phyloP scores from a whole-genome alignment of 225 moss, liverwort and hornwort species.

The Takakia lepidozioides region DNA sequence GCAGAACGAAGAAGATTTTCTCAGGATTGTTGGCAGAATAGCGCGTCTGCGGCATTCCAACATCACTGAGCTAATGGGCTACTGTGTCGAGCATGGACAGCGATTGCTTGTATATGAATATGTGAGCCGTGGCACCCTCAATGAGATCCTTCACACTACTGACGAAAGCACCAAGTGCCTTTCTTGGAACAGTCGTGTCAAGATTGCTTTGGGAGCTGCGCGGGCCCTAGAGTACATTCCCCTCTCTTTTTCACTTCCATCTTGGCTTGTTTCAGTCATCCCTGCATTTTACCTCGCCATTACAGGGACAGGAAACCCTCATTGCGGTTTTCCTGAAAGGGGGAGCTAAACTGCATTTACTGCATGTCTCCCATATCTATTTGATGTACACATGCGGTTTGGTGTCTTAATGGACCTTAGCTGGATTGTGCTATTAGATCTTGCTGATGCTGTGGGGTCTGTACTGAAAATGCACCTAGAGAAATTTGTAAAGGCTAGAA shows the following conservation, averaged over 20 bases:
- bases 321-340: background rate
- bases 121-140: constrained; percentile 41
- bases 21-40: constrained; percentile 35
- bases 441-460: too few species aligned
- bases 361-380: background rate
- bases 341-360: background rate
- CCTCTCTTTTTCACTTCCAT: background rate
- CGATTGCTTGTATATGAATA: constrained; percentile 54
- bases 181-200: constrained; percentile 62
- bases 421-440: too few species aligned
- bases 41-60: constrained; percentile 53
- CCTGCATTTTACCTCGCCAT: background rate
- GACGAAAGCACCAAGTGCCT: constrained; percentile 31
- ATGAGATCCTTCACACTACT: constrained; percentile 41
- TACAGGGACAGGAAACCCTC: background rate
- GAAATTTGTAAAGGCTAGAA: too few species aligned
- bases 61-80: constrained; percentile 62
- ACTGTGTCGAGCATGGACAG: constrained; percentile 67
- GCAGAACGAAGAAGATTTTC: constrained; percentile 51
- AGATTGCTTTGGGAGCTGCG: constrained; percentile 67
- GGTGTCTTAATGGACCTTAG: too few species aligned
- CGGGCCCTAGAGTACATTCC: constrained; percentile 55
- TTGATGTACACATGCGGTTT: too few species aligned
- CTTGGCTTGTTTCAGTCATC: background rate
- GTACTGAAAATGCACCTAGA: too few species aligned